phyloP scores from a whole-genome alignment of 2,329 filamentous ascomycete genomes.

The Botrytis cinerea region DNA sequence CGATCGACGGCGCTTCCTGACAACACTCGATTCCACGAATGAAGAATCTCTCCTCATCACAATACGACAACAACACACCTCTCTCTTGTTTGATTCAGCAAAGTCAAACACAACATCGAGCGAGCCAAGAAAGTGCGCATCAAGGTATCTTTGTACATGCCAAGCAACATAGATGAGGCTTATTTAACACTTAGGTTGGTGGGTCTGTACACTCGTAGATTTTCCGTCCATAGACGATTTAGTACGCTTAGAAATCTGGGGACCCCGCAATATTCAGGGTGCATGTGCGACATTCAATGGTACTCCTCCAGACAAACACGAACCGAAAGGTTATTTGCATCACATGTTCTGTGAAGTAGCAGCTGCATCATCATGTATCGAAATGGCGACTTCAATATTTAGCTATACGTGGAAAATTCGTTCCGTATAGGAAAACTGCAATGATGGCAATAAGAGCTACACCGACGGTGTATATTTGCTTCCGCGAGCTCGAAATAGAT shows the following conservation, averaged over 20 bases:
- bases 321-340: neutral
- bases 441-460: neutral
- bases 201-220: neutral
- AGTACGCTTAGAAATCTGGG: neutral
- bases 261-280: constrained; percentile 17
- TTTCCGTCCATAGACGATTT: constrained; percentile 17
- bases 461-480: neutral
- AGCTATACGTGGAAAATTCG: constrained; percentile 1
- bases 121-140: neutral
- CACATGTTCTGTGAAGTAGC: neutral
- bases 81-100: neutral
- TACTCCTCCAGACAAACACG: neutral
- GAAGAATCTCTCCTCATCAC: neutral
- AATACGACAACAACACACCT: neutral
- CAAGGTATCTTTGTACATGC: constrained; percentile 15
- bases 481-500: neutral
- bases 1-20: neutral
- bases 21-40: constrained; percentile 21
- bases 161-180: constrained; percentile 16
- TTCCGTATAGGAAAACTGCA: neutral
- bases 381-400: neutral
- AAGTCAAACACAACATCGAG: neutral
- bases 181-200: constrained; percentile 1
- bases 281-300: neutral
- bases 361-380: neutral